Percentiles rank a stretch among this genome's conserved stretches.
phyloP scores from a whole-genome alignment of 805 yeast species.

The Crinitomyces ghanaensis region DNA sequence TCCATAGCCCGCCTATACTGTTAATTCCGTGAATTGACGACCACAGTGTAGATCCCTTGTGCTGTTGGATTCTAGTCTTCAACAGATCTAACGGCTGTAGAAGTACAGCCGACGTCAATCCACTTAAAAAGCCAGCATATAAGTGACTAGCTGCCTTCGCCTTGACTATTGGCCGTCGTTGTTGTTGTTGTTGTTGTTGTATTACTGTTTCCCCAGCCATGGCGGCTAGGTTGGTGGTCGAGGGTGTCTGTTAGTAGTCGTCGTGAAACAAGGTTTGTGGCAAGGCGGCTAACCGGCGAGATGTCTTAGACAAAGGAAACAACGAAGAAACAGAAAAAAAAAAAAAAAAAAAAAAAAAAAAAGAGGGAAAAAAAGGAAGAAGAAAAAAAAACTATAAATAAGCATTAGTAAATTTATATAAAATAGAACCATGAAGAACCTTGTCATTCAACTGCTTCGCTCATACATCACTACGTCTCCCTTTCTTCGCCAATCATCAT shows the following conservation, averaged over 20 bases:
- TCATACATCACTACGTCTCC: constrained; percentile 52
- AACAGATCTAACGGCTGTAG: constrained; percentile 84
- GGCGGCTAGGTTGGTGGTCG: too few relatives aligned
- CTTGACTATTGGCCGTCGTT: constrained; percentile 1
- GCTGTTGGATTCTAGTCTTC: constrained; percentile 77
- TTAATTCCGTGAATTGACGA: constrained; percentile 16
- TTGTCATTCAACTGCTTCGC: background rate
- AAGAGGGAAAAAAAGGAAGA: too few relatives aligned
- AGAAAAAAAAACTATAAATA: constrained; percentile 1
- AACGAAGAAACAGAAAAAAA: too few relatives aligned
- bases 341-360: too few relatives aligned
- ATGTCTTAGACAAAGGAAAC: too few relatives aligned
- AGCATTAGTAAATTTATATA: background rate
- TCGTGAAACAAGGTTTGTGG: too few relatives aligned
- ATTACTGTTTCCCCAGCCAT: too few relatives aligned
- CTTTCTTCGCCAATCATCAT: constrained; percentile 71
- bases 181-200: background rate
- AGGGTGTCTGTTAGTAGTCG: background rate
- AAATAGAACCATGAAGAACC: background rate
- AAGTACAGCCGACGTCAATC: constrained; percentile 64
- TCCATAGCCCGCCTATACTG: constrained; percentile 51
- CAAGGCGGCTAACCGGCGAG: too few relatives aligned
- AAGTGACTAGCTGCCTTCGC: constrained; percentile 44
- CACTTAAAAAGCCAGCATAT: constrained; percentile 75
- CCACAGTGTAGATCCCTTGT: constrained; percentile 16